Conservation (phyloP, 2,329 filamentous ascomycete genomes). For the Juglanconis oblonga region DNA sequence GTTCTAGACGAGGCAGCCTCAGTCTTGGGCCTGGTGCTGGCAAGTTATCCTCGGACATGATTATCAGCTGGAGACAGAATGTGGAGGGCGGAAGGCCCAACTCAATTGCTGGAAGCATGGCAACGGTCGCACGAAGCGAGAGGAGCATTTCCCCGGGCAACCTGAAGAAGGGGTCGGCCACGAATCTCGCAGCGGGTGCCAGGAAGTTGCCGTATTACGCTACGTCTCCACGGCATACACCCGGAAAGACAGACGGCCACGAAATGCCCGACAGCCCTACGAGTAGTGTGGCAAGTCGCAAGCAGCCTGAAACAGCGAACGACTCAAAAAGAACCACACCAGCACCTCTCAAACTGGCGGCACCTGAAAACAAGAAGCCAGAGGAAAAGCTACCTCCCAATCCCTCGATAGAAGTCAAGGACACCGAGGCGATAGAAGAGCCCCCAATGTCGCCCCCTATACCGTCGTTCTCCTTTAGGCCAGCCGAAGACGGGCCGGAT, state of each 20-base stretch:
- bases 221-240: slow-evolving; percentile 20
- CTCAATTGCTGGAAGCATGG: slow-evolving; percentile 29
- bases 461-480: slow-evolving; percentile 53
- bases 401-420: slow-evolving; percentile 12
- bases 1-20: slow-evolving; percentile 54
- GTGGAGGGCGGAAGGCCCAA: slow-evolving; percentile 44
- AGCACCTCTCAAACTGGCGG: slow-evolving; percentile 1
- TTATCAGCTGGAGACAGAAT: slow-evolving; percentile 81
- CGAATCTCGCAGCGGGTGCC: slow-evolving; percentile 44
- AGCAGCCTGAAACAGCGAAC: not conserved
- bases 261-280: slow-evolving; percentile 12
- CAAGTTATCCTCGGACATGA: slow-evolving; percentile 62
- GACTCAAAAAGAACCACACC: not conserved
- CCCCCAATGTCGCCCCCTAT: slow-evolving; percentile 42
- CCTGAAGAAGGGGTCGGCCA: slow-evolving; percentile 33
- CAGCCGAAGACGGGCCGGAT: slow-evolving; percentile 36
- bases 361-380: slow-evolving; percentile 13
- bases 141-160: slow-evolving; percentile 56
- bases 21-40: slow-evolving; percentile 29
- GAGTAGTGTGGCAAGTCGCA: slow-evolving; percentile 20
- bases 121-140: slow-evolving; percentile 44
- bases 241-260: not conserved
- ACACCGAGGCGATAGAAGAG: slow-evolving; percentile 20
- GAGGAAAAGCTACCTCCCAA: slow-evolving; percentile 21
- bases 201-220: slow-evolving; percentile 42